A percentile compares a stretch with the other conserved stretches of the same genome.
These are phyloP conservation scores for Mariannaea sp. DNA, from an alignment of 2,329 filamentous ascomycete species.

Conservation along the genomic window DNA sequence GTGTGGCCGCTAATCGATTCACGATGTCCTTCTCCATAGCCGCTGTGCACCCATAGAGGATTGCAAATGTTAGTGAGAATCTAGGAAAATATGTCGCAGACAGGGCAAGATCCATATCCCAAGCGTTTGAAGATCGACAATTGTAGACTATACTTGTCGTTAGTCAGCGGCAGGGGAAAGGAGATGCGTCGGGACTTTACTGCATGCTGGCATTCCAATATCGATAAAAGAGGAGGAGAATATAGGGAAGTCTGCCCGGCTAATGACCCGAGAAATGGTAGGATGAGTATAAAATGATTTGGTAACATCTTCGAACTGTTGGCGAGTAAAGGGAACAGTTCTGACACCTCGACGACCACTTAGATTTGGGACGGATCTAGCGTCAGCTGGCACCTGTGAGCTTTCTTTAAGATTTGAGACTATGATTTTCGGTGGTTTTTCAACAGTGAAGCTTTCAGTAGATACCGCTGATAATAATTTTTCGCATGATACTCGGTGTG, in stretches of 20 bases:
- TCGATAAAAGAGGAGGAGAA: neutral
- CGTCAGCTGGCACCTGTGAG: no score
- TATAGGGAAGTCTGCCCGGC: conserved; percentile 5
- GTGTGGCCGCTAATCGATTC: no score
- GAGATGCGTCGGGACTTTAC: neutral
- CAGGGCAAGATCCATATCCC: conserved; percentile 12
- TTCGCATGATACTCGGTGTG: no score
- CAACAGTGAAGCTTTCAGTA: no score
- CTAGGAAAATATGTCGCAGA: conserved; percentile 12
- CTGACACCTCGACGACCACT: no score
- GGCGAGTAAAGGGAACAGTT: conserved; percentile 5
- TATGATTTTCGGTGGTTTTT: no score
- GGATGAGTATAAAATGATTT: neutral
- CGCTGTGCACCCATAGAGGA: conserved; percentile 10
- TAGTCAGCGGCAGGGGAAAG: neutral
- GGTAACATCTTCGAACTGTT: neutral
- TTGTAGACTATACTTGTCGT: conserved; percentile 3
- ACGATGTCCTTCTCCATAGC: conserved; percentile 1
- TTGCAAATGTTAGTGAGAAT: neutral
- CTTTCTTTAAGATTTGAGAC: no score
- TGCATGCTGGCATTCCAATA: neutral
- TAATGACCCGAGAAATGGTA: conserved; percentile 7
- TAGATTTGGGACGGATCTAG: no score
- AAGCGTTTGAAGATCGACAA: conserved; percentile 15
- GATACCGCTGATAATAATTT: no score